Base-by-base conservation (phyloP, 768 basidiomycete genomes). In the Mycena kentingensis region DNA sequence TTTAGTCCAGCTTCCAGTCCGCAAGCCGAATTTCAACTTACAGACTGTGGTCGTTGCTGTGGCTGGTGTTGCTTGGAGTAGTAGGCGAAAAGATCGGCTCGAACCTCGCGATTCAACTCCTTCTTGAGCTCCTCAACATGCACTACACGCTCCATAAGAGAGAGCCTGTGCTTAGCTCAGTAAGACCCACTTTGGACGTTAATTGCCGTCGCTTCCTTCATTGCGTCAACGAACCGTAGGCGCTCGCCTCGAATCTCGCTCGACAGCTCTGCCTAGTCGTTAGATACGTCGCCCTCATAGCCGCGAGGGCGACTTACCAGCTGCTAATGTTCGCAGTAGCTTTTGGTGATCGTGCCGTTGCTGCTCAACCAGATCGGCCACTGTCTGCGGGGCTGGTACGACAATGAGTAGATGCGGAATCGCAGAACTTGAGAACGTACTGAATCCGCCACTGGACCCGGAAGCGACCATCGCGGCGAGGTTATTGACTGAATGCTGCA, bases 51-150 rank as follows among this genome's bases (percentile, higher is more conserved):
- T 52, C 46, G 65, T 57, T 56, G 61, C 59, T 57, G 65, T 16
- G 35, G 48, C 32, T 29, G 66, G 61, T 79, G 83, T 58, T 87
- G 85, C 63, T 83, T 86, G 16, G 82, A 79, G 63, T 87, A 85
- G 63, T 88, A 88, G 2, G 82, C 77, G 60, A 88, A 87, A 44
- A 90, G 67, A 57, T 89, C 86, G 1, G 82, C 83, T 46, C 85
- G 68, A 12, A 93, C 90, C 63, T 93, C 90, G 35, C 82, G 76
- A 43, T 82, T 78, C 11, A 95, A 73, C 54, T 90, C 84, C 55
- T 87, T 82, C 73, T 91, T 94, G 73, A 94, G 89, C 63, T 93
- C 85, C 59, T 93, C 89, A 42, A 95, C 85, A 59, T 94, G 92
- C 21, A 81, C 91, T 92, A 60, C 4, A 26, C 39, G 24, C 13